Conservation (phyloP, 1,284 basidiomycete species). For the Rhizopogon hawkerae region DNA sequence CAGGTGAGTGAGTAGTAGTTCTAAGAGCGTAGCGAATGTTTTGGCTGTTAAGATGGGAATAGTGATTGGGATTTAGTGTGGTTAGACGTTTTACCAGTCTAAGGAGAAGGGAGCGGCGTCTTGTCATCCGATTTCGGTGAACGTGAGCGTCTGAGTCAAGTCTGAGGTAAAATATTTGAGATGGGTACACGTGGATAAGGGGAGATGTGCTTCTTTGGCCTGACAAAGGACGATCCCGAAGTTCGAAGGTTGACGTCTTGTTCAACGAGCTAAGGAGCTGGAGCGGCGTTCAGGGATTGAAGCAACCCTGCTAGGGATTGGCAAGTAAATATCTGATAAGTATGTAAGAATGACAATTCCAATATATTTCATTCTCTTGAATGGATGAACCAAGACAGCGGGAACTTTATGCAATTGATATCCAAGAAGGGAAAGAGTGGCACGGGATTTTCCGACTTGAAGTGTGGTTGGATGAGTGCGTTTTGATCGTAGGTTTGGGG, state of each 20-base stretch:
- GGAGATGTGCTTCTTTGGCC: not conserved
- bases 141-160: not conserved
- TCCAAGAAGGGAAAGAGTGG: conserved; percentile 9
- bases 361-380: not conserved
- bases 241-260: not conserved
- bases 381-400: conserved; percentile 10
- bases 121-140: not conserved
- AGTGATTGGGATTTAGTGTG: conserved; percentile 26
- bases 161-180: not conserved
- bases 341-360: conserved; percentile 3
- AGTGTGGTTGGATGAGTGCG: not conserved
- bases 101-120: conserved; percentile 14
- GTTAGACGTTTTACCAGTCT: conserved; percentile 26
- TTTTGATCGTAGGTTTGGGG: conserved; percentile 6
- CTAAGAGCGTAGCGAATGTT: conserved; percentile 3
- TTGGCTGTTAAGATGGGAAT: conserved; percentile 5
- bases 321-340: conserved; percentile 14
- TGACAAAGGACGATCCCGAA: not conserved
- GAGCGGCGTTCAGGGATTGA: not conserved
- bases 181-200: not conserved
- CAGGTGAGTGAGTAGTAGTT: not conserved
- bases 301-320: not conserved
- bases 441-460: conserved; percentile 15
- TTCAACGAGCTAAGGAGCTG: not conserved
- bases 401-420: conserved; percentile 17